These are phyloP conservation scores for Silene vulgaris DNA, from an alignment of 179 eudicot genomes.

Conservation along the genomic window DNA sequence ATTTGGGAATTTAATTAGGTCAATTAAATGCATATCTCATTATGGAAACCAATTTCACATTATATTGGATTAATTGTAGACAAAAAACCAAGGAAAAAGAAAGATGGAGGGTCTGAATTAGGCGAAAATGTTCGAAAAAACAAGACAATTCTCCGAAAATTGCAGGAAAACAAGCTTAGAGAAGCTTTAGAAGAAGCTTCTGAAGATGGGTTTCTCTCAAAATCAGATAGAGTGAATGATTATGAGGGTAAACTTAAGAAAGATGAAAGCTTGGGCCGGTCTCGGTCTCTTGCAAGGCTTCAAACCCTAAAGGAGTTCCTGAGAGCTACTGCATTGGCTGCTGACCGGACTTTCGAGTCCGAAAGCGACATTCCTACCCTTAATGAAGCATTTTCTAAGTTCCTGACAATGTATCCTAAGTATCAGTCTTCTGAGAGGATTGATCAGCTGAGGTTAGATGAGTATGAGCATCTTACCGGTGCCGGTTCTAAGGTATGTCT, in stretches of 20 bases:
- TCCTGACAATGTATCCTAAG: slow-evolving; percentile 91
- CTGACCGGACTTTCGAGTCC: slow-evolving; percentile 66
- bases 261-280: slow-evolving; percentile 72
- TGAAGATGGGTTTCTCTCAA: slow-evolving; percentile 84
- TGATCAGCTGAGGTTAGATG: slow-evolving; percentile 83
- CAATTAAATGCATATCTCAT: slow-evolving; percentile 71
- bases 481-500: slow-evolving; percentile 83
- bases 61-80: slow-evolving; percentile 74
- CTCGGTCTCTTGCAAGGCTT: slow-evolving; percentile 79
- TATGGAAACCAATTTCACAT: slow-evolving; percentile 95
- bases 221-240: slow-evolving; percentile 56
- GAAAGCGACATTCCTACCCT: slow-evolving; percentile 67
- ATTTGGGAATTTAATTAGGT: neutral
- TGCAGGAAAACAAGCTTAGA: slow-evolving; percentile 77
- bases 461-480: slow-evolving; percentile 66
- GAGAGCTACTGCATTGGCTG: slow-evolving; percentile 91
- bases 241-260: slow-evolving; percentile 47
- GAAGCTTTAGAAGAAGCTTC: slow-evolving; percentile 98
- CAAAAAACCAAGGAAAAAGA: slow-evolving; percentile 58
- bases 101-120: slow-evolving; percentile 47
- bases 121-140: slow-evolving; percentile 49
- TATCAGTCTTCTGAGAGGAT: slow-evolving; percentile 80
- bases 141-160: slow-evolving; percentile 53
- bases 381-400: slow-evolving; percentile 67
- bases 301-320: slow-evolving; percentile 77